Conservation (phyloP, 1,284 basidiomycete genomes). For the Ustilago trichophora region DNA sequence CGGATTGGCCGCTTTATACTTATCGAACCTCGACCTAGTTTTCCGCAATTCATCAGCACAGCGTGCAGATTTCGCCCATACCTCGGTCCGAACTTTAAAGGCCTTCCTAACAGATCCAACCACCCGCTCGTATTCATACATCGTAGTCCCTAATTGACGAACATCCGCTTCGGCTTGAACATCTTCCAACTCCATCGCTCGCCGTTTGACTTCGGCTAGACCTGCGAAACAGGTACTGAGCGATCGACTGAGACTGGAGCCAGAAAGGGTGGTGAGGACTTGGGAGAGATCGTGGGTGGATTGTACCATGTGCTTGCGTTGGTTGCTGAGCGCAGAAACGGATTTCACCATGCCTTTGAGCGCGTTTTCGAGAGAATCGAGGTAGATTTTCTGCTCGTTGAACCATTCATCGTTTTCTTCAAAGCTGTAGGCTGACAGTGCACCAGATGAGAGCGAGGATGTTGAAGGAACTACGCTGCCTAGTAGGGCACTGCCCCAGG, state of each 20-base stretch:
- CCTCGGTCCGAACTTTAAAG: conserved; percentile 84
- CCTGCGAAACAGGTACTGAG: conserved; percentile 66
- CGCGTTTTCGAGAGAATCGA: conserved; percentile 89
- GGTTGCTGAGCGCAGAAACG: conserved; percentile 81
- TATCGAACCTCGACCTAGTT: conserved; percentile 80
- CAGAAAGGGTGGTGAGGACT: conserved; percentile 63
- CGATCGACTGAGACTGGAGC: conserved; percentile 64
- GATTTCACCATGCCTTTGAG: conserved; percentile 84
- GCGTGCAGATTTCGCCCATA: conserved; percentile 69
- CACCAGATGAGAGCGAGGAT: conserved; percentile 40
- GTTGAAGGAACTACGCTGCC: conserved; percentile 48
- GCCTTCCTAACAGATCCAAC: conserved; percentile 88
- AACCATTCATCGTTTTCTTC: conserved; percentile 98
- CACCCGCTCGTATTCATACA: conserved; percentile 90
- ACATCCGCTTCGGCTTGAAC: conserved; percentile 61
- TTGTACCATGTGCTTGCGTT: conserved; percentile 72
- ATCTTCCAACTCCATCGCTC: conserved; percentile 52
- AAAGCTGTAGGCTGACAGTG: conserved; percentile 76
- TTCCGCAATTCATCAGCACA: conserved; percentile 80
- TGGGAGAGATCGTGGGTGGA: conserved; percentile 61
- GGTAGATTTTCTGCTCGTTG: conserved; percentile 82
- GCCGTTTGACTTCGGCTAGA: conserved; percentile 64
- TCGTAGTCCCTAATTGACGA: conserved; percentile 72
- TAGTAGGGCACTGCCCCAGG: conserved; percentile 36
- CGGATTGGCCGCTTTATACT: conserved; percentile 75